Percentiles rank a stretch among this genome's conserved stretches.
These are phyloP conservation scores for Suillus subaureus DNA, from an alignment of 768 basidiomycete genomes.

Conservation along the genomic window DNA sequence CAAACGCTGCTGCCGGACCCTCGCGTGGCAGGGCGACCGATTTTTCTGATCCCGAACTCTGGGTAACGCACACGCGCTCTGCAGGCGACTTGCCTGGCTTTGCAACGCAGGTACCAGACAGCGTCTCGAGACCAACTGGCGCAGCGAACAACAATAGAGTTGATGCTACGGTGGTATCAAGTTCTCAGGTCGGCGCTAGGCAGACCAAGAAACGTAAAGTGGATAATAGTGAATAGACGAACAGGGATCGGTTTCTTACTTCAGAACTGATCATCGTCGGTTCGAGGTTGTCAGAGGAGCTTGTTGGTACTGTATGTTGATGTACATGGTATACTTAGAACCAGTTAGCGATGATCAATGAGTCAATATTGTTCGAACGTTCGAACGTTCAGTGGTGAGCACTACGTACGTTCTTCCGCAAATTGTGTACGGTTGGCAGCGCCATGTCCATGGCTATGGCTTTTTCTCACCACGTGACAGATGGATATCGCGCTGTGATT, in stretches of 20 bases:
- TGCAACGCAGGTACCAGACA: neutral
- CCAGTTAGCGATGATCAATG: neutral
- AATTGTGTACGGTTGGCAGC: too few relatives aligned
- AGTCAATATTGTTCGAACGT: neutral
- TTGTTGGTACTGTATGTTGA: too few relatives aligned
- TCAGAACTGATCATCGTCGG: too few relatives aligned
- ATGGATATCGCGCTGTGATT: too few relatives aligned
- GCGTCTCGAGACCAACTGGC: neutral
- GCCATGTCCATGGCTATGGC: too few relatives aligned
- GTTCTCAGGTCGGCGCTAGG: slow-evolving; percentile 6
- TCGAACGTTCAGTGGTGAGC: neutral
- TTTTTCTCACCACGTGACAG: too few relatives aligned
- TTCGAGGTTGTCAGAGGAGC: too few relatives aligned
- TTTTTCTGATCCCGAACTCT: neutral
- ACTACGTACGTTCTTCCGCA: neutral
- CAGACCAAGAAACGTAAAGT: slow-evolving; percentile 28
- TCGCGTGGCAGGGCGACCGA: neutral
- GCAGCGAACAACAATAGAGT: neutral
- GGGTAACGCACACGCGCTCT: neutral
- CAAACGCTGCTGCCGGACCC: neutral
- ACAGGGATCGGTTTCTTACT: too few relatives aligned
- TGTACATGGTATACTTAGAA: neutral
- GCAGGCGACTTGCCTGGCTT: neutral
- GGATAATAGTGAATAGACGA: slow-evolving; percentile 11
- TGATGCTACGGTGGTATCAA: neutral